Percentiles rank a stretch among this genome's conserved stretches.
Conservation (phyloP, 2,329 filamentous ascomycete genomes). For the Xenosphaeropsis pyriputrescens region DNA sequence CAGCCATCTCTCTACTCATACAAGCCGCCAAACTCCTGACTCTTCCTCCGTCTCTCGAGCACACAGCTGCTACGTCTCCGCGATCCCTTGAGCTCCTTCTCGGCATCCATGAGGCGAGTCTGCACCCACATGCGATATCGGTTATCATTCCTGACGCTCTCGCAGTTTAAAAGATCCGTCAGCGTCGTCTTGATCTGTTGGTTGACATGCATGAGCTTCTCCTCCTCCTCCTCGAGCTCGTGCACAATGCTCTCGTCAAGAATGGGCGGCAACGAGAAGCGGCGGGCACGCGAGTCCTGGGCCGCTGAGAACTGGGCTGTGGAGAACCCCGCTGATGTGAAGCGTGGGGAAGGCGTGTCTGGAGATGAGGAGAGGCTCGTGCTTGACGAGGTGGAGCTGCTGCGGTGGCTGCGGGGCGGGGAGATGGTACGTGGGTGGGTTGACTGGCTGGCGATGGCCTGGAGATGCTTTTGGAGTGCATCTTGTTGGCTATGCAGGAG, state of each 20-base stretch:
- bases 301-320: constrained; percentile 1
- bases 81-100: constrained; percentile 24
- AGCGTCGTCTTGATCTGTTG: constrained; percentile 36
- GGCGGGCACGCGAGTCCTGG: constrained; percentile 1
- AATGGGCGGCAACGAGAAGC: constrained; percentile 11
- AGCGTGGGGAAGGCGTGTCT: constrained; percentile 4
- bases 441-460: constrained; percentile 7
- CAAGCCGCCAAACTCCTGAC: too few relatives aligned
- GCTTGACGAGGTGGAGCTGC: constrained; percentile 4
- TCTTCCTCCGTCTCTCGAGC: too few relatives aligned
- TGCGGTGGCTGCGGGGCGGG: constrained; percentile 1
- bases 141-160: constrained; percentile 28
- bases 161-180: constrained; percentile 36
- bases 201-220: constrained; percentile 30
- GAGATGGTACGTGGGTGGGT: constrained; percentile 3
- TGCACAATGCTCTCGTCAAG: constrained; percentile 9
- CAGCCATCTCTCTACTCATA: too few relatives aligned
- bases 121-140: constrained; percentile 34
- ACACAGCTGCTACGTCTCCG: too few relatives aligned
- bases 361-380: constrained; percentile 1
- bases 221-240: constrained; percentile 13
- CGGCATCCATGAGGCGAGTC: constrained; percentile 34
- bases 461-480: constrained; percentile 18
- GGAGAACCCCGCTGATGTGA: constrained; percentile 4
- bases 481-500: constrained; percentile 19